Base-by-base conservation (phyloP, 768 basidiomycete genomes). In the Heimioporus sp. region DNA sequence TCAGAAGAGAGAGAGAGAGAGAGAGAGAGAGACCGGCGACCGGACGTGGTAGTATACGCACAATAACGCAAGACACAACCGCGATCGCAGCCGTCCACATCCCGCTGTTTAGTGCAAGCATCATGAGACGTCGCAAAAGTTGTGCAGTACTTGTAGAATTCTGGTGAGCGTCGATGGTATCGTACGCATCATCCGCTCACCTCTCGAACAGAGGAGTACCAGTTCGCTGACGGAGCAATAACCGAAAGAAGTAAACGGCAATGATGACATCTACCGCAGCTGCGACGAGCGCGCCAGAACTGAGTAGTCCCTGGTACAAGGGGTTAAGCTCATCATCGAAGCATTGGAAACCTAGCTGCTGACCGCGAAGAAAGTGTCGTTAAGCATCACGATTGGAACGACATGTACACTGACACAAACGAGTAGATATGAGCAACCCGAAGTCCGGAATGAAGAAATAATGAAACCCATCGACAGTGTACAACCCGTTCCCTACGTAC, bases 21-120 rank as follows among this genome's bases (percentile, higher is more conserved):
- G n/a, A n/a, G n/a, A n/a, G n/a, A n/a, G n/a, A n/a, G n/a, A n/a
- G n/a, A n/a, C n/a, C n/a, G n/a, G n/a, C n/a, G n/a, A n/a, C n/a
- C n/a, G n/a, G n/a, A n/a, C n/a, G n/a, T n/a, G n/a, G n/a, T n/a
- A n/a, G n/a, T n/a, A n/a, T n/a, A n/a, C n/a, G 37, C 57, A 51
- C 83, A 78, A n/a, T 13, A 12, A 39, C 10, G 10, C 19, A 20
- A 2, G 39, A 40, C 39, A 40, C 10, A 65, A 81, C 81, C 13
- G 74, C 67, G 9, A 58, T 62, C 0, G 81, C 78, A 55, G 83
- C 81, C 17, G 79, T 73, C 5, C 76, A 76, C 11, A 83, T 73
- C 0, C 78, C 72, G 6, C 34, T 42, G 9, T 42, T 42, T 17
- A 52, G 34, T 7, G 39, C n/a, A 19, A 47, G 43, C 36, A 53